A percentile compares a stretch with the other conserved stretches of the same genome.
These are phyloP conservation scores for Leucosporidium creatinivorum DNA, from an alignment of 768 basidiomycete genomes.

Conservation along the genomic window DNA sequence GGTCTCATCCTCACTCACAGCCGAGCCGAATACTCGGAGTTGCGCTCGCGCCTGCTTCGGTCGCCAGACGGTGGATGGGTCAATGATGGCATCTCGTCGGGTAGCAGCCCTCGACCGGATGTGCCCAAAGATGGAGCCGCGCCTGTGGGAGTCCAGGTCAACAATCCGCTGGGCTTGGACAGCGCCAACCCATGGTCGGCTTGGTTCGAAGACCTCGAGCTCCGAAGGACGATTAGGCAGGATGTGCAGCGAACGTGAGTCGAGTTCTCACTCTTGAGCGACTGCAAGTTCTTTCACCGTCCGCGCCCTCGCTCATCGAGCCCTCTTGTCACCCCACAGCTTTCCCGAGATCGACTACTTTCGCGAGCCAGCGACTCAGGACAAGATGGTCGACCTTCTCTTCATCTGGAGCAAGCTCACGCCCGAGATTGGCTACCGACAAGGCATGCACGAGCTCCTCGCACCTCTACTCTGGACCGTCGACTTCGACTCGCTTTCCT, in stretches of 20 bases:
- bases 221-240: slow-evolving; percentile 80
- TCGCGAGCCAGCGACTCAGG: slow-evolving; percentile 63
- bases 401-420: slow-evolving; percentile 75
- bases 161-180: slow-evolving; percentile 23
- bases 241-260: slow-evolving; percentile 93
- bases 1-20: slow-evolving; percentile 29
- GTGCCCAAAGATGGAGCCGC: slow-evolving; percentile 48
- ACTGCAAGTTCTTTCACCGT: neutral
- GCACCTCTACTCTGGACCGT: slow-evolving; percentile 77
- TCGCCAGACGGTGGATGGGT: slow-evolving; percentile 83
- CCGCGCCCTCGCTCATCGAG: neutral
- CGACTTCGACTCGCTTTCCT: slow-evolving; percentile 68
- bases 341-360: slow-evolving; percentile 97
- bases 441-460: slow-evolving; percentile 97
- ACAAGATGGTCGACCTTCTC: slow-evolving; percentile 73
- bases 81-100: slow-evolving; percentile 47
- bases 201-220: slow-evolving; percentile 84
- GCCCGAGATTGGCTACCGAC: slow-evolving; percentile 81
- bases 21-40: slow-evolving; percentile 47
- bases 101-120: neutral
- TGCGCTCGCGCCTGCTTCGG: slow-evolving; percentile 62
- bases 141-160: slow-evolving; percentile 11
- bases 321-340: slow-evolving; percentile 43
- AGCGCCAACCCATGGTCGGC: slow-evolving; percentile 84
- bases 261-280: neutral